Evolutionary conservation across 2,329 filamentous ascomycete genomes (phyloP).

Genomic region (Penicillium sp.): DNA sequence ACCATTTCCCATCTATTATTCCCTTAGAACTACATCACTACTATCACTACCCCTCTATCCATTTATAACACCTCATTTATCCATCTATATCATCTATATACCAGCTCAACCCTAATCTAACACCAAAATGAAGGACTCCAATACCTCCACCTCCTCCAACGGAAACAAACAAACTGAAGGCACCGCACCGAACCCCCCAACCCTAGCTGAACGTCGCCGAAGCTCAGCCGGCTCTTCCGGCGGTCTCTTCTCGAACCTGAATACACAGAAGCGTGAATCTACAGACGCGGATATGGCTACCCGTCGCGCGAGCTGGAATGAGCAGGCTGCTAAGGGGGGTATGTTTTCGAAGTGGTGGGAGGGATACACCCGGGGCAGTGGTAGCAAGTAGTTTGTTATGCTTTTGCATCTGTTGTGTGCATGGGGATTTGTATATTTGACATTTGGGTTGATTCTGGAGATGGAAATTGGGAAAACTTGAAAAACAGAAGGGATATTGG

Average conservation of each 20-base stretch:
- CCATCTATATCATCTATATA: too few species aligned
- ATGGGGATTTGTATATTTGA: neutral
- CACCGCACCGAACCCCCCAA: conserved; percentile 15
- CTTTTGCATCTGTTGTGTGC: neutral
- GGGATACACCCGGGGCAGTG: conserved; percentile 36
- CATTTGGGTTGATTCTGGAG: neutral
- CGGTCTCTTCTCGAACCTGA: conserved; percentile 36
- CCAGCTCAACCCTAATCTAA: neutral
- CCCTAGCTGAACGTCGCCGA: conserved; percentile 28
- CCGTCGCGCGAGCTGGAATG: conserved; percentile 46
- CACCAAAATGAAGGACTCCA: conserved; percentile 25
- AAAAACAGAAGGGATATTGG: neutral
- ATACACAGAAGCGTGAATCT: conserved; percentile 47
- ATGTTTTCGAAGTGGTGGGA: conserved; percentile 45
- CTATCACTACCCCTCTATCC: neutral
- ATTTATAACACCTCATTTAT: too few species aligned
- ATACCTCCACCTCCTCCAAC: conserved; percentile 31
- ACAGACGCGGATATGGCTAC: conserved; percentile 36
- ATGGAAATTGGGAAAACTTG: neutral
- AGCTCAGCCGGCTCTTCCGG: conserved; percentile 26
- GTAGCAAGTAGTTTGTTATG: neutral
- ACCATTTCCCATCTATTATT: neutral
- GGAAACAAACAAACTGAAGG: conserved; percentile 15
- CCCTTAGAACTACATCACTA: neutral
- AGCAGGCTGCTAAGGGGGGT: conserved; percentile 43